Evolutionary conservation across 163 green algal species (phyloP).

Genomic region (Botryococcus braunii): DNA sequence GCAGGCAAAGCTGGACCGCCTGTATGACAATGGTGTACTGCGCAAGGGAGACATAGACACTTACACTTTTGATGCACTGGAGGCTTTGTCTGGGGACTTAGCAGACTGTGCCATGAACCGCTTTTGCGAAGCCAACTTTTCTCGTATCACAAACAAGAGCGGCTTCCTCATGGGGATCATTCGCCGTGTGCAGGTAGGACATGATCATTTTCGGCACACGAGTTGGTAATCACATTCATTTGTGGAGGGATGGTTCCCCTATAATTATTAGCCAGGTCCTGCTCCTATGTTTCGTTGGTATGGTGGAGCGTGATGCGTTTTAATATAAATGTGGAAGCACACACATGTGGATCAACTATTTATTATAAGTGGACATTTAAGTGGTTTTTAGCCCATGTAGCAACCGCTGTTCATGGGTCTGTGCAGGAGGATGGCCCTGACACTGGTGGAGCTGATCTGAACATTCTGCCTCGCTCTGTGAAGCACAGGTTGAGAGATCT

Average conservation of each 20-base stretch:
- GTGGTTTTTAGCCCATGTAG: no score
- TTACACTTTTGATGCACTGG: conserved; percentile 16
- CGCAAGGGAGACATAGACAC: conserved; percentile 9
- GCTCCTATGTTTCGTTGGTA: no score
- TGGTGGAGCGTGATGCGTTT: no score
- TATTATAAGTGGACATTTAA: no score
- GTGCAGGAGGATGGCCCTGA: conserved; percentile 28
- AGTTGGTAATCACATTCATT: no score
- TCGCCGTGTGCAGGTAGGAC: no score
- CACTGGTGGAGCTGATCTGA: conserved; percentile 7
- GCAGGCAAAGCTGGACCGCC: conserved; percentile 16
- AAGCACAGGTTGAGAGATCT: conserved; percentile 19
- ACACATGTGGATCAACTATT: no score
- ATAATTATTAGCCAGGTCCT: no score
- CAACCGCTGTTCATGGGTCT: no score
- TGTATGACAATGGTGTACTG: conserved; percentile 13
- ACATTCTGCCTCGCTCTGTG: conserved; percentile 21
- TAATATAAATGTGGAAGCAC: no score
- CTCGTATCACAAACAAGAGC: conserved; percentile 27
- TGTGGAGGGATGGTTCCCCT: no score
- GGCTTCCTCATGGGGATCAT: conserved; percentile 35
- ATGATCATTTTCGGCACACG: no score
- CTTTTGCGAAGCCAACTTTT: conserved; percentile 33
- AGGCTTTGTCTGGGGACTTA: conserved; percentile 11
- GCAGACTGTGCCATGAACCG: conserved; percentile 18